Percentiles rank a stretch among this genome's conserved stretches.
These are phyloP conservation scores for Magnaporthiopsis rhizophila DNA, from an alignment of 2,329 filamentous ascomycete species.

Conservation along the genomic window DNA sequence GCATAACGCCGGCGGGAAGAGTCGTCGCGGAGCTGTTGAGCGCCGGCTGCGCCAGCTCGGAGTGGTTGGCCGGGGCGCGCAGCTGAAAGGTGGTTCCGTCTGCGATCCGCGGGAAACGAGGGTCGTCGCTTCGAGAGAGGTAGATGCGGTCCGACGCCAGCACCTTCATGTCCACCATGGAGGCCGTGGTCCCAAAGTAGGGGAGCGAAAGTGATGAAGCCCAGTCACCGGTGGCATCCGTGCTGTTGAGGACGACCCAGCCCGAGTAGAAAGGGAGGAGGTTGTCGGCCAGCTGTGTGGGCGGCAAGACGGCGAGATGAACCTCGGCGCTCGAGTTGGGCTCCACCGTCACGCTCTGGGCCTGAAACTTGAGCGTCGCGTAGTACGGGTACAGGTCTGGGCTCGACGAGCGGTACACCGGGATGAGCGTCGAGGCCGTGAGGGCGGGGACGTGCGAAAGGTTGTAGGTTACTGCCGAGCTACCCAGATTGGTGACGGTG, in stretches of 20 bases:
- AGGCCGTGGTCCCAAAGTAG: conserved; percentile 51
- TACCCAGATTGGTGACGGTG: conserved; percentile 17
- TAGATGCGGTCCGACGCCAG: conserved; percentile 42
- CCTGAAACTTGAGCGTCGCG: conserved; percentile 5
- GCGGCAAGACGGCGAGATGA: conserved; percentile 20
- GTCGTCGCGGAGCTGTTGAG: background rate
- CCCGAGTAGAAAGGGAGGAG: conserved; percentile 34
- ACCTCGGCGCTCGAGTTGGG: conserved; percentile 17
- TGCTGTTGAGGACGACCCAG: conserved; percentile 30
- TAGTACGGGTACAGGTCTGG: background rate
- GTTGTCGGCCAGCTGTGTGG: conserved; percentile 11
- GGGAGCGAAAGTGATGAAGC: conserved; percentile 25
- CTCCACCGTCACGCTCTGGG: conserved; percentile 7
- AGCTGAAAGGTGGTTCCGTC: conserved; percentile 1
- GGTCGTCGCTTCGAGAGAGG: background rate
- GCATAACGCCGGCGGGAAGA: background rate
- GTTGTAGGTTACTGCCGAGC: conserved; percentile 26
- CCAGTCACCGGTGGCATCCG: conserved; percentile 17
- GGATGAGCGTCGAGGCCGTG: conserved; percentile 27
- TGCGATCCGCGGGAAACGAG: too few relatives aligned
- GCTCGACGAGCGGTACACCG: conserved; percentile 3
- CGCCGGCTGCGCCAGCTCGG: background rate
- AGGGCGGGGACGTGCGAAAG: conserved; percentile 26
- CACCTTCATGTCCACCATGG: conserved; percentile 59
- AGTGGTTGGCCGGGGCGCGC: background rate